Percentiles rank a stretch among this genome's conserved stretches.
Conservation (phyloP, 129 eudicot species). For the Pittosporum tobira region DNA sequence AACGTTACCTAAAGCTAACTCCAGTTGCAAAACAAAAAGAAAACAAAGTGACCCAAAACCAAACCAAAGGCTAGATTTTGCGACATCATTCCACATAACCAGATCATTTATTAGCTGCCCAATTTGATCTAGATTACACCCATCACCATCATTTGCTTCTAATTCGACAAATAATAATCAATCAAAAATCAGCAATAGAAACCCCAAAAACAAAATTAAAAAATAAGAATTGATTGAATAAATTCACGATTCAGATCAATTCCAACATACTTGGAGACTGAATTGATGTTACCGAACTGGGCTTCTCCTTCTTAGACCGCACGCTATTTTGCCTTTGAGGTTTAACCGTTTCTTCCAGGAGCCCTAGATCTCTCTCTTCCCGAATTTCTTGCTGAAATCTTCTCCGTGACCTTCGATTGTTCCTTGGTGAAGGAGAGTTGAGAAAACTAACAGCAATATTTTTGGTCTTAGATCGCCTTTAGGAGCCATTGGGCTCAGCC, state of each 20-base stretch:
- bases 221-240: neutral
- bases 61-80: slow-evolving; percentile 93
- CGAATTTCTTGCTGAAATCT: slow-evolving; percentile 44
- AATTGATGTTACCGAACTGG: slow-evolving; percentile 23
- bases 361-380: slow-evolving; percentile 46
- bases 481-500: slow-evolving; percentile 28
- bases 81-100: slow-evolving; percentile 87
- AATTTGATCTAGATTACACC: slow-evolving; percentile 51
- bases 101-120: slow-evolving; percentile 53
- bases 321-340: slow-evolving; percentile 56
- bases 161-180: slow-evolving; percentile 9
- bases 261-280: slow-evolving; percentile 47
- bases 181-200: slow-evolving; percentile 1
- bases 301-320: slow-evolving; percentile 55
- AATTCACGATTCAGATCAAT: neutral
- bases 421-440: slow-evolving; percentile 45
- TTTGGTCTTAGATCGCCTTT: slow-evolving; percentile 41
- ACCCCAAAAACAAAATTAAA: neutral
- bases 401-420: slow-evolving; percentile 53
- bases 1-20: slow-evolving; percentile 53
- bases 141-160: slow-evolving; percentile 44
- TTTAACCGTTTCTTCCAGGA: slow-evolving; percentile 55
- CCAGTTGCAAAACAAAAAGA: slow-evolving; percentile 79
- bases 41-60: slow-evolving; percentile 90
- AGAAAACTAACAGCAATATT: slow-evolving; percentile 22